Evolutionary conservation across 768 basidiomycete genomes (phyloP), one percentile per base, ranked within the genome.

Genomic region (Kwoniella sp.): DNA sequence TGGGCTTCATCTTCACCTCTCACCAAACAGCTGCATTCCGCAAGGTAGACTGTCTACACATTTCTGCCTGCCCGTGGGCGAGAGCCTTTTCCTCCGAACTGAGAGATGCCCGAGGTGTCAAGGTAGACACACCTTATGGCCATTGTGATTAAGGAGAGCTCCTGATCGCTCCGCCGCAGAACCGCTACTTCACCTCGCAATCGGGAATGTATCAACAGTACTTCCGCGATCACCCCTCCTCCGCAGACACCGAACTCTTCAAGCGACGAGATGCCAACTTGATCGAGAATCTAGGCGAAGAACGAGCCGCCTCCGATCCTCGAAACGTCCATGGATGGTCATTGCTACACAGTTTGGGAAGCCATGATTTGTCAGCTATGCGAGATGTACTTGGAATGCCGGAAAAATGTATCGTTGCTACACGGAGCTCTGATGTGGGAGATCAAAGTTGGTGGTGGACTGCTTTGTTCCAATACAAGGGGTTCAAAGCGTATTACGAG

Each of bases 401-500:
- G 10, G 57, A 63, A 48, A 55, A 64, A 13, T 64, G 64, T 33
- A 19, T 73, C 36, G 64, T 62, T 10, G 53, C 58, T 2, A 50
- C 62, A 5, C 37, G 65, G 47, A 58, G 53, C n/a, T 44, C 58
- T 47, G 57, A 59, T 54, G 50, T 21, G 2, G 33, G 36, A 1
- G 56, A 51, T 22, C 26, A 55, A n/a, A 48, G 58, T 30, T 55
- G 53, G 54, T 74, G 68, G 68, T 63, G 66, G 67, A 69, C 62
- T 33, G 68, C 55, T 8, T 17, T 71, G 25, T 74, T 71, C 40
- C 50, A 69, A 19, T 72, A 71, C 52, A 58, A 70, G 17, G 64
- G 68, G 17, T 79, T 77, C 58, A 72, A 67, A 19, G 64, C 72
- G 9, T 55, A 63, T 36, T 79, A 78, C 55, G 75, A 78, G 69